Base-by-base conservation (phyloP, 352 stramenopile species). In the Discostella stelligera region DNA sequence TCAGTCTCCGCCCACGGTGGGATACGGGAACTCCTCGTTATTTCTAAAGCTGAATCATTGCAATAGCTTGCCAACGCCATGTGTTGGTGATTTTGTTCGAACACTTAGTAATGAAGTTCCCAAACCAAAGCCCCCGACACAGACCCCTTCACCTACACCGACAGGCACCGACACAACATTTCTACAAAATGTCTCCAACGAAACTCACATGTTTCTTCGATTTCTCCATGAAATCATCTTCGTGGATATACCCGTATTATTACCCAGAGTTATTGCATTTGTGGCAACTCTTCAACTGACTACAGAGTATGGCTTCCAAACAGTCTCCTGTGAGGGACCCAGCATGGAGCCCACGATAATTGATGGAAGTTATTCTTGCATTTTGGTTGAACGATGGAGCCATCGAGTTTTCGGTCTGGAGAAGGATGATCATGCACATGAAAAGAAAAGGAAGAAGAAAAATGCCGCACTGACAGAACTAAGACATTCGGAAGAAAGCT, bases 301-400 rank as follows among this genome's bases (percentile, higher is more conserved):
- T 52, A 80, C 65, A n/a, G 84, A 90, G 71, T 92, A 89, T 71
- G 84, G 82, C 14, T 64, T 87, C 3, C 74, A 83, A 18, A 77
- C 86, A 39, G 79, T 82, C 10, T 63, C 82, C 16, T 90, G 83
- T 59, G 87, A 93, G 84, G 87, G 87, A 46, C 85, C 85, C 7
- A 84, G 66, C 65, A 93, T 93, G 87, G 71, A 86, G 49, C 87
- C 87, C 11, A 93, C 87, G 14, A 89, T 93, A 66, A 88, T 91
- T 58, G 75, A 83, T 68, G 68, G 65, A 5, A 83, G 75, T 60
- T 62, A 65, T 69, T 75, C 75, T 20, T 49, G 67, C 39, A 73
- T 93, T 21, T 61, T 91, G 52, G 71, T 93, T 65, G 85, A 93
- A 56, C 77, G 79, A 49, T 86, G 77, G 25, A 87, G 81, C 53